Evolutionary conservation across 305 asterid species (phyloP).

Genomic region (Fraxinus platypoda): DNA sequence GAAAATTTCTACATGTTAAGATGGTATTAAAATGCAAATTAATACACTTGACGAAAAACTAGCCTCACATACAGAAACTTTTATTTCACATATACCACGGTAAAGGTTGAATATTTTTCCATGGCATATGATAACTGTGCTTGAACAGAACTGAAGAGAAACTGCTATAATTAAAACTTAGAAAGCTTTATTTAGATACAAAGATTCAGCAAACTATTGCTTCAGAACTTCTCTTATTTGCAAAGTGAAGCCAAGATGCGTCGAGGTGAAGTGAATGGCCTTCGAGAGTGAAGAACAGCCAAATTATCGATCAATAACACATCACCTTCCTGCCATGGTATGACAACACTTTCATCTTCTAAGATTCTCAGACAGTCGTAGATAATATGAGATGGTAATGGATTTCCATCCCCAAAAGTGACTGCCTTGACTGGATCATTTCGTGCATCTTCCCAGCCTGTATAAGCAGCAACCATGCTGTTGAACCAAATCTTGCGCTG

Average conservation of each 20-base stretch:
- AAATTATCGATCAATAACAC: slow-evolving; percentile 67
- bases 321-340: slow-evolving; percentile 86
- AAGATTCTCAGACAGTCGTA: slow-evolving; percentile 61
- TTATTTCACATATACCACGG: background rate
- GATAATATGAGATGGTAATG: slow-evolving; percentile 56
- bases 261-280: slow-evolving; percentile 72
- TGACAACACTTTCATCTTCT: slow-evolving; percentile 69
- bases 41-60: background rate
- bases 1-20: too few species aligned
- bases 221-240: slow-evolving; percentile 36
- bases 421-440: slow-evolving; percentile 80
- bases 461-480: slow-evolving; percentile 90
- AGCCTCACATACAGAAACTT: background rate
- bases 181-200: background rate
- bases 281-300: slow-evolving; percentile 80
- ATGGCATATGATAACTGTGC: background rate
- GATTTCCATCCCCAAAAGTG: slow-evolving; percentile 66
- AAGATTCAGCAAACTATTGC: background rate
- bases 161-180: background rate
- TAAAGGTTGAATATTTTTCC: background rate
- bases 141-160: background rate
- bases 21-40: too few species aligned
- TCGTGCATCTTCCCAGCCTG: slow-evolving; percentile 75
- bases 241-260: slow-evolving; percentile 80
- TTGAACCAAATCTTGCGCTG: slow-evolving; percentile 83